Percentiles rank a stretch among this genome's conserved stretches.
phyloP scores from a whole-genome alignment of 768 basidiomycete species.

The Tylopilus cervinicoccineus region DNA sequence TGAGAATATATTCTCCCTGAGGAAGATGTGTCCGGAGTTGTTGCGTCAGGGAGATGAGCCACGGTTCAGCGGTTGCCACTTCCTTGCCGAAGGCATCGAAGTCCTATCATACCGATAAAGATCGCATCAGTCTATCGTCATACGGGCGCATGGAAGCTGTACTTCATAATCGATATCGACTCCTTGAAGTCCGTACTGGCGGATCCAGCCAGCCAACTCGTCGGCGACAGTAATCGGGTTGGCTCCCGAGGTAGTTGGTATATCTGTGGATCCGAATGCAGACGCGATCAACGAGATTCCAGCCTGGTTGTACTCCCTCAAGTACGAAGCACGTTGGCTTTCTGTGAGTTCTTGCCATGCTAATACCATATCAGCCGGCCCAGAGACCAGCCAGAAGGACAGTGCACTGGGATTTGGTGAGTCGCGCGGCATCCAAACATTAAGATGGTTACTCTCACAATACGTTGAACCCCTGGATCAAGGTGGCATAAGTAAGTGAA shows the following conservation, averaged over 20 bases:
- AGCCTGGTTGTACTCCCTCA: constrained; percentile 46
- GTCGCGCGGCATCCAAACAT: background rate
- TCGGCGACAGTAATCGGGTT: constrained; percentile 38
- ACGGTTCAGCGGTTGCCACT: constrained; percentile 22
- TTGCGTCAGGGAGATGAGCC: constrained; percentile 29
- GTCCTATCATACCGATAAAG: constrained; percentile 17
- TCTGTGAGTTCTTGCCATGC: constrained; percentile 39
- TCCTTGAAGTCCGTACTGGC: constrained; percentile 43
- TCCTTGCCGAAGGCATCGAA: constrained; percentile 27
- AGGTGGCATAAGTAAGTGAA: background rate
- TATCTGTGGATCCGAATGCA: constrained; percentile 39
- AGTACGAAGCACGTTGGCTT: constrained; percentile 35
- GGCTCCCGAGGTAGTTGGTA: constrained; percentile 37
- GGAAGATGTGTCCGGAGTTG: constrained; percentile 30
- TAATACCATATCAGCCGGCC: constrained; percentile 41
- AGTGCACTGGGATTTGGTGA: constrained; percentile 26
- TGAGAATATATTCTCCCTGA: constrained; percentile 28
- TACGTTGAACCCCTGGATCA: constrained; percentile 30
- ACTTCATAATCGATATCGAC: constrained; percentile 52
- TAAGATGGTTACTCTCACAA: constrained; percentile 21
- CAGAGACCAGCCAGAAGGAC: constrained; percentile 39
- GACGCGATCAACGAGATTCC: constrained; percentile 56
- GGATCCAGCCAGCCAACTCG: constrained; percentile 41
- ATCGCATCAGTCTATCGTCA: background rate
- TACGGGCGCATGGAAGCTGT: background rate